Evolutionary conservation across 2,329 filamentous ascomycete species (phyloP).

Genomic region (Cercospora nicotianae): DNA sequence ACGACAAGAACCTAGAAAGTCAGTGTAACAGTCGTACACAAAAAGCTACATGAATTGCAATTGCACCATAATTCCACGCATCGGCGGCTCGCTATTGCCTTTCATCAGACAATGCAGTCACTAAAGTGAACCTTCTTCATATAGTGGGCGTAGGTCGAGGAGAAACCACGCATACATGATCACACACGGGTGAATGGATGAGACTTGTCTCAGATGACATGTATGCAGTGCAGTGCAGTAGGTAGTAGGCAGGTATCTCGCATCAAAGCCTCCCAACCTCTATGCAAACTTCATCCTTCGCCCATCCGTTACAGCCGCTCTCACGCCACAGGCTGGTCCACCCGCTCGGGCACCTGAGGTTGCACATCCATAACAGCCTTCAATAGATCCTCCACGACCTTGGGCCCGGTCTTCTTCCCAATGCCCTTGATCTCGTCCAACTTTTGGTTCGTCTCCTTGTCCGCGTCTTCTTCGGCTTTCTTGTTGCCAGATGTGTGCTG

Average conservation of each 20-base stretch:
- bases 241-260: background rate
- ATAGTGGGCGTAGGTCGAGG: background rate
- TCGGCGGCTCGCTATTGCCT: background rate
- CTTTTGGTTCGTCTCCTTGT: constrained; percentile 76
- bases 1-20: background rate
- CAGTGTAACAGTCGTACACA: background rate
- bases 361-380: constrained; percentile 82
- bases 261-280: background rate
- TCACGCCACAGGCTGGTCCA: constrained; percentile 36
- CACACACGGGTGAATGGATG: background rate
- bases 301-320: background rate
- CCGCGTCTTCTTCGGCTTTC: constrained; percentile 67
- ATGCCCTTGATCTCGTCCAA: constrained; percentile 78
- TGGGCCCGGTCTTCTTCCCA: constrained; percentile 74
- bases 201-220: background rate
- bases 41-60: background rate
- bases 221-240: background rate
- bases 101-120: background rate
- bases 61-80: background rate
- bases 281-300: background rate
- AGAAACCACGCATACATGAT: background rate
- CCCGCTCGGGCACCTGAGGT: constrained; percentile 61
- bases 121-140: background rate
- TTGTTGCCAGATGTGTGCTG: constrained; percentile 87
- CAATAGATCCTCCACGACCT: constrained; percentile 81